A percentile compares a stretch with the other conserved stretches of the same genome.
Evolutionary conservation across 768 basidiomycete species (phyloP).

Genomic region (Cystoderma amianthinum): DNA sequence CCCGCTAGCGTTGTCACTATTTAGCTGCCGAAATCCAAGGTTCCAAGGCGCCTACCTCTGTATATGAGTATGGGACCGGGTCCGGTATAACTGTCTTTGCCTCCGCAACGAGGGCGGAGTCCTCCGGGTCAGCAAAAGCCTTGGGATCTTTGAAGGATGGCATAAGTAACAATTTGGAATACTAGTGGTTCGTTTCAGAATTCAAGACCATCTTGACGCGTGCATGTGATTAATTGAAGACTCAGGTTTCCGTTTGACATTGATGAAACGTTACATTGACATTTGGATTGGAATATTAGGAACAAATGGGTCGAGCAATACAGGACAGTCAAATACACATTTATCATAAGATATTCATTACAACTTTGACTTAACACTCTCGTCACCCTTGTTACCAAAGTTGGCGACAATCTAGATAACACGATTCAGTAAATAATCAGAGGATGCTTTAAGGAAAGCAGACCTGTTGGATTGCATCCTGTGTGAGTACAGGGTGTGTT

Average conservation of each 20-base stretch:
- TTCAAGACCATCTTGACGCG: too few relatives aligned
- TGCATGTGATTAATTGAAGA: background rate
- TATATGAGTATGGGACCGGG: conserved; percentile 62
- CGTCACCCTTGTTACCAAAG: conserved; percentile 39
- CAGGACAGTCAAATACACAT: background rate
- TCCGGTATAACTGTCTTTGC: conserved; percentile 63
- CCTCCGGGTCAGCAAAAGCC: conserved; percentile 69
- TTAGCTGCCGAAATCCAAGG: background rate
- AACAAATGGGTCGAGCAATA: too few relatives aligned
- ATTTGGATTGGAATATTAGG: too few relatives aligned
- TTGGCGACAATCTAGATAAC: conserved; percentile 35
- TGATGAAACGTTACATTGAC: too few relatives aligned
- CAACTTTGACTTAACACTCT: conserved; percentile 41
- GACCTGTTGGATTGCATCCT: conserved; percentile 76
- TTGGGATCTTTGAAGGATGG: conserved; percentile 34
- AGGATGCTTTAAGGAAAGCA: conserved; percentile 5
- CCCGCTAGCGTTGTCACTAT: conserved; percentile 35
- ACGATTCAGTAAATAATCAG: conserved; percentile 1
- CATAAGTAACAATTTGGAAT: conserved; percentile 13
- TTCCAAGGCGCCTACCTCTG: conserved; percentile 36
- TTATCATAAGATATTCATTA: conserved; percentile 17
- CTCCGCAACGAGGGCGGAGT: conserved; percentile 73
- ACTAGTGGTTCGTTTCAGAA: background rate
- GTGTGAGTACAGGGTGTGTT: conserved; percentile 69
- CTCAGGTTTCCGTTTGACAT: too few relatives aligned